Evolutionary conservation across 331 rosid genomes (phyloP).

Genomic region (Spiraea crenata): DNA sequence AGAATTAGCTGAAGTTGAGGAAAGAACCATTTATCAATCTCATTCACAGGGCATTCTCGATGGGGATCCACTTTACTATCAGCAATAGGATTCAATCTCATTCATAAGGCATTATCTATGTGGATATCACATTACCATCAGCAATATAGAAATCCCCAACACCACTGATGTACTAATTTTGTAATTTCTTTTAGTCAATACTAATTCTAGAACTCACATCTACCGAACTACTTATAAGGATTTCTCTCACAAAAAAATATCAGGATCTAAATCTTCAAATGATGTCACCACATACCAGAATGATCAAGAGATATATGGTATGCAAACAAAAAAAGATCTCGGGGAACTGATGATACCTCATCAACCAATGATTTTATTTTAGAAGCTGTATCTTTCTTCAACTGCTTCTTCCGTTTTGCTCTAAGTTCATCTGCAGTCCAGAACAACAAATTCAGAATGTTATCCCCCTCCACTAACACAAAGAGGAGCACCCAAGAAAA

Average conservation of each 20-base stretch:
- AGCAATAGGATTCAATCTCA: neutral
- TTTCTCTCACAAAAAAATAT: neutral
- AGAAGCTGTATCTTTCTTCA: conserved; percentile 94
- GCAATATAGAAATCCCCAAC: neutral
- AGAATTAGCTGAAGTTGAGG: neutral
- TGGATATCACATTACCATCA: neutral
- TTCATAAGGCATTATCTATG: neutral
- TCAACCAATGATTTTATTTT: conserved; percentile 91
- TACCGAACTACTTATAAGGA: neutral
- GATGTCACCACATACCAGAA: conserved; percentile 11
- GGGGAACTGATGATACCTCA: conserved; percentile 56
- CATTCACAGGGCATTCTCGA: neutral
- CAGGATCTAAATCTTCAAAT: conserved; percentile 20
- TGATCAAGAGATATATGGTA: conserved; percentile 7
- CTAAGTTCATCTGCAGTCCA: conserved; percentile 87
- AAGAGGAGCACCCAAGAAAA: neutral
- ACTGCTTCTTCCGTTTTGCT: conserved; percentile 84
- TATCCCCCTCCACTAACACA: neutral
- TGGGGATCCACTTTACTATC: neutral
- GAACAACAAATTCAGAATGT: conserved; percentile 30
- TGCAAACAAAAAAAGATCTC: conserved; percentile 6
- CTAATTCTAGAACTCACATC: neutral
- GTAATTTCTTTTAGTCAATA: neutral
- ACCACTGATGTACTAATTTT: neutral
- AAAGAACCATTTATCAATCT: neutral